These are phyloP conservation scores for Lipomyces anomalus DNA, from an alignment of 805 yeast species.

Conservation along the genomic window DNA sequence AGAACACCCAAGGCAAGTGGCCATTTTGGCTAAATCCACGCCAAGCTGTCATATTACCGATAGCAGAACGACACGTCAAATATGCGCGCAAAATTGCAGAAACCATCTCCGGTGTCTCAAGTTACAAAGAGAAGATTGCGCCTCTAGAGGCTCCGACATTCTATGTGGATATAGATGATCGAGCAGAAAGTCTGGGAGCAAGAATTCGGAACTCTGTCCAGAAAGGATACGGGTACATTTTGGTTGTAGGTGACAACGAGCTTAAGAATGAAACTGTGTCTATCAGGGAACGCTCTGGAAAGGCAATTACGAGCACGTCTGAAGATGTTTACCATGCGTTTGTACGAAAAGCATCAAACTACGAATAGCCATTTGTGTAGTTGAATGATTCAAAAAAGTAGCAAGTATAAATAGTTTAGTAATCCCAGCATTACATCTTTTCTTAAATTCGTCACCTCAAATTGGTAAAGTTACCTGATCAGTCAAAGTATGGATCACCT, in stretches of 20 bases:
- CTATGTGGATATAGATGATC: conserved; percentile 66
- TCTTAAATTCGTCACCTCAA: too few species aligned
- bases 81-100: conserved; percentile 48
- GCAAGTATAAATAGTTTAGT: too few species aligned
- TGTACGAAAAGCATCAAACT: too few species aligned
- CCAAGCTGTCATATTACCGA: conserved; percentile 81
- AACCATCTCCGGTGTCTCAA: conserved; percentile 35
- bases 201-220: conserved; percentile 72
- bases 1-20: conserved; percentile 90
- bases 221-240: conserved; percentile 70
- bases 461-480: too few species aligned
- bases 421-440: too few species aligned
- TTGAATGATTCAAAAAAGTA: too few species aligned
- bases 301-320: conserved; percentile 28
- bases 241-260: conserved; percentile 88
- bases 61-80: conserved; percentile 50
- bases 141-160: conserved; percentile 57
- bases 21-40: conserved; percentile 96
- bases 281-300: conserved; percentile 52
- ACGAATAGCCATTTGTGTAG: too few species aligned
- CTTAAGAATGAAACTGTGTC: conserved; percentile 53
- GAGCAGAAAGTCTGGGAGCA: conserved; percentile 72
- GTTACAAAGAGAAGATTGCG: conserved; percentile 39
- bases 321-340: too few species aligned
- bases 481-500: too few species aligned